Evolutionary conservation across 768 basidiomycete genomes (phyloP).

Genomic region (Lyophyllum decastes): DNA sequence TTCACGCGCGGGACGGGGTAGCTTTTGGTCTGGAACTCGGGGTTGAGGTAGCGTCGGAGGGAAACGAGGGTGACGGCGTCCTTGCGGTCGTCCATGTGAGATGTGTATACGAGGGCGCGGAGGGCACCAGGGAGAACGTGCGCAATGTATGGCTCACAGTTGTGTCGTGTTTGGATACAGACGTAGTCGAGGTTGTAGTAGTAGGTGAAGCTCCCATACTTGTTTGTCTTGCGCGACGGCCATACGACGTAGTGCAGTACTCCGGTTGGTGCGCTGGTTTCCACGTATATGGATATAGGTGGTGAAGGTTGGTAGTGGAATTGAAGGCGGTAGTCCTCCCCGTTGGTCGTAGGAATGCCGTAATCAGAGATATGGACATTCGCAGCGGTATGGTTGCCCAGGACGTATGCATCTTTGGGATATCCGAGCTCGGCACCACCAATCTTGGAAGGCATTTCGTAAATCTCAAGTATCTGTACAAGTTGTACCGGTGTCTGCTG

Average conservation of each 20-base stretch:
- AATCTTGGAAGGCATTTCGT: neutral
- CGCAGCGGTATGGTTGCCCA: conserved; percentile 23
- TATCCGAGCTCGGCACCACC: neutral
- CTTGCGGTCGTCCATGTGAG: conserved; percentile 29
- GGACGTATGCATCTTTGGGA: conserved; percentile 19
- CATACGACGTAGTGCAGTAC: conserved; percentile 36
- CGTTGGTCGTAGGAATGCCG: conserved; percentile 28
- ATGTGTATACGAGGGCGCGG: conserved; percentile 43
- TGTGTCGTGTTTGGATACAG: conserved; percentile 25
- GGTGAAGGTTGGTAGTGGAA: conserved; percentile 29
- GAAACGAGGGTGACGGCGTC: conserved; percentile 34
- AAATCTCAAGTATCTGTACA: conserved; percentile 29
- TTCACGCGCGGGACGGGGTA: conserved; percentile 8
- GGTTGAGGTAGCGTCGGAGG: conserved; percentile 41
- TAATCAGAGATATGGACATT: conserved; percentile 44
- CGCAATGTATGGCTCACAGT: conserved; percentile 24
- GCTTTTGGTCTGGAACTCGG: conserved; percentile 19
- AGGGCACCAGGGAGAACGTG: conserved; percentile 44
- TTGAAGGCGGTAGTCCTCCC: conserved; percentile 24
- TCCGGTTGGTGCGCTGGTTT: conserved; percentile 27
- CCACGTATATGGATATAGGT: conserved; percentile 41
- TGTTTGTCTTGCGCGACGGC: conserved; percentile 20
- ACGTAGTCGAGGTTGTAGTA: conserved; percentile 26
- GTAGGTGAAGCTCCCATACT: conserved; percentile 14
- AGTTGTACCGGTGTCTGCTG: conserved; percentile 7